These are phyloP conservation scores for Tetrapisispora arboricola DNA, from an alignment of 805 yeast species.

Conservation along the genomic window DNA sequence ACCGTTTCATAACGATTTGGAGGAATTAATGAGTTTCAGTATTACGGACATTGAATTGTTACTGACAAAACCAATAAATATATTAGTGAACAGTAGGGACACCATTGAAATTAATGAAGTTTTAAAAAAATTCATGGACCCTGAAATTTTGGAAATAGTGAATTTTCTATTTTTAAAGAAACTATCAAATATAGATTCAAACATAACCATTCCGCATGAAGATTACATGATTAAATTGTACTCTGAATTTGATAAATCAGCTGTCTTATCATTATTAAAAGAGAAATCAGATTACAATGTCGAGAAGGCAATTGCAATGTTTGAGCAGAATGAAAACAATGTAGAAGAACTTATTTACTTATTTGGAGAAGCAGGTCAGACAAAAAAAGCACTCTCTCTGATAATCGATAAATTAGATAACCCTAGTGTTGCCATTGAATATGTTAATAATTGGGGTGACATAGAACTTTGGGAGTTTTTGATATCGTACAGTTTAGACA, in stretches of 20 bases:
- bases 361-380: constrained; percentile 74
- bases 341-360: constrained; percentile 71
- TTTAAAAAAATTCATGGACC: constrained; percentile 35
- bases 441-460: constrained; percentile 61
- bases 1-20: constrained; percentile 26
- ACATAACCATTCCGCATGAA: constrained; percentile 46
- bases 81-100: constrained; percentile 54
- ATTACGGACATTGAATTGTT: constrained; percentile 32
- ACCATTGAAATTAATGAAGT: constrained; percentile 50
- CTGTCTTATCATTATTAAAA: constrained; percentile 52
- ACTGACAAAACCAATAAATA: constrained; percentile 37
- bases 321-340: constrained; percentile 35
- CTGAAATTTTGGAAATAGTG: constrained; percentile 36
- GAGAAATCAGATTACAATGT: constrained; percentile 54
- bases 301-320: constrained; percentile 55
- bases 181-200: constrained; percentile 47
- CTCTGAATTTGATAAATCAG: constrained; percentile 45
- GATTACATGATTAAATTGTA: constrained; percentile 57
- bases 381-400: constrained; percentile 60
- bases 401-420: constrained; percentile 71
- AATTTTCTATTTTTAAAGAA: constrained; percentile 57
- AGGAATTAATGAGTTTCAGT: constrained; percentile 34
- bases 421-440: constrained; percentile 70
- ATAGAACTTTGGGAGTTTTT: constrained; percentile 73
- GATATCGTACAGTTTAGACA: constrained; percentile 55